A percentile compares a stretch with the other conserved stretches of the same genome.
Conservation (phyloP, 1,139 yeast species). For the Zhuliangozyma blackwelliae region DNA sequence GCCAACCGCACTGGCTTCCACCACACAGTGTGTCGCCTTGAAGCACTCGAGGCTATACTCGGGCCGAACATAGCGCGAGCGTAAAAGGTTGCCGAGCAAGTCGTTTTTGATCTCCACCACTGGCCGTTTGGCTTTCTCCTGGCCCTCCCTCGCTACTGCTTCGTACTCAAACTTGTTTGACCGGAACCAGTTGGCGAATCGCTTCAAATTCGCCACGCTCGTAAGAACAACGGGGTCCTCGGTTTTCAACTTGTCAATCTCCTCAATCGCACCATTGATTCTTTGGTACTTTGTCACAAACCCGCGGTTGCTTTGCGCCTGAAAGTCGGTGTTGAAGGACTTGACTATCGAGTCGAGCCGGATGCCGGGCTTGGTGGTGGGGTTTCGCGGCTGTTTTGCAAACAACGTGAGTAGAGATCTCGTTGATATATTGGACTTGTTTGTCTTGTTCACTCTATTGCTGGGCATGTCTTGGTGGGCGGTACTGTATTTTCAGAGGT, state of each 20-base stretch:
- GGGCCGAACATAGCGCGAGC: not conserved
- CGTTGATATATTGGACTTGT: constrained; percentile 1
- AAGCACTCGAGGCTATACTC: not conserved
- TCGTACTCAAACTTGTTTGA: constrained; percentile 4
- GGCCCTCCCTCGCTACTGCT: too few relatives aligned
- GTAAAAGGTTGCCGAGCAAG: not conserved
- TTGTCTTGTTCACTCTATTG: not conserved
- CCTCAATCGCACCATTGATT: constrained; percentile 4
- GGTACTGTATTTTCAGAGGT: too few relatives aligned
- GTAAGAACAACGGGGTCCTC: constrained; percentile 2
- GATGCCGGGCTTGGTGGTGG: not conserved
- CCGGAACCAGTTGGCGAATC: constrained; percentile 6
- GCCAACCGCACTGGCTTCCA: constrained; percentile 2
- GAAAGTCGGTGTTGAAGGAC: constrained; percentile 1
- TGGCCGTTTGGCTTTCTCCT: too few relatives aligned
- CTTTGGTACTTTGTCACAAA: constrained; percentile 2
- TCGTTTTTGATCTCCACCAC: too few relatives aligned
- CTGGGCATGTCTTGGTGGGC: too few relatives aligned
- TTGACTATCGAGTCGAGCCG: too few relatives aligned
- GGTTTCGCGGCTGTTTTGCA: constrained; percentile 1
- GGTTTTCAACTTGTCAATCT: not conserved
- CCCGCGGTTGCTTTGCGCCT: constrained; percentile 5
- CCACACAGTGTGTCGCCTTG: constrained; percentile 8
- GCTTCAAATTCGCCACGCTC: constrained; percentile 2
- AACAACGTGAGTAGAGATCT: constrained; percentile 3